Percentiles rank a stretch among this genome's conserved stretches.
Evolutionary conservation across 805 yeast species (phyloP).

Genomic region (Naumovozyma castellii): DNA sequence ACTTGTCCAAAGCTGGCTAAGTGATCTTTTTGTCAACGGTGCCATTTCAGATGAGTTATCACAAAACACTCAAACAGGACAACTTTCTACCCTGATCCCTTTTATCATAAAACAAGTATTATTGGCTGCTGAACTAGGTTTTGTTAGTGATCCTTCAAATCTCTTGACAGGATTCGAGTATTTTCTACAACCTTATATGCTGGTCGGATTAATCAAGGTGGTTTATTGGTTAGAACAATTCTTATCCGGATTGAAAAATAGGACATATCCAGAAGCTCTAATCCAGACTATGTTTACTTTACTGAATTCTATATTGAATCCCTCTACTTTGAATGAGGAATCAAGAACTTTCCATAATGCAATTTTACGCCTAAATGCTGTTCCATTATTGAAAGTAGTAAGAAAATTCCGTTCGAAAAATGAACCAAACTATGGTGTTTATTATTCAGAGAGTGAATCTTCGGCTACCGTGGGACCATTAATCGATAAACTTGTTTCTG

Average conservation of each 20-base stretch:
- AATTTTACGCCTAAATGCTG: constrained; percentile 28
- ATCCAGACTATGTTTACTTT: constrained; percentile 31
- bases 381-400: constrained; percentile 17
- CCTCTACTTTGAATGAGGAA: constrained; percentile 38
- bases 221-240: constrained; percentile 41
- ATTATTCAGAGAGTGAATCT: constrained; percentile 25
- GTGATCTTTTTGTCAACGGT: constrained; percentile 69
- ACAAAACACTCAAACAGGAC: constrained; percentile 53
- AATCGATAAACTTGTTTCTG: constrained; percentile 16
- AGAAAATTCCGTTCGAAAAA: constrained; percentile 18
- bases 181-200: constrained; percentile 69
- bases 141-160: constrained; percentile 47
- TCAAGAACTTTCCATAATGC: constrained; percentile 36
- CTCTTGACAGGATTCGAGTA: constrained; percentile 77
- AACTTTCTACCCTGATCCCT: constrained; percentile 62
- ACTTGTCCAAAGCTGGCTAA: constrained; percentile 60
- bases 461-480: constrained; percentile 20
- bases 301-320: constrained; percentile 34
- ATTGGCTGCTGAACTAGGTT: constrained; percentile 42
- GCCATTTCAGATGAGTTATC: constrained; percentile 82
- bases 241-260: constrained; percentile 28
- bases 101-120: constrained; percentile 65
- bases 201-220: constrained; percentile 47
- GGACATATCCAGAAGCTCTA: constrained; percentile 19
- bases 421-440: constrained; percentile 24